These are phyloP conservation scores for Ceratocystis destructans DNA, from an alignment of 2,329 filamentous ascomycete genomes.

Conservation along the genomic window DNA sequence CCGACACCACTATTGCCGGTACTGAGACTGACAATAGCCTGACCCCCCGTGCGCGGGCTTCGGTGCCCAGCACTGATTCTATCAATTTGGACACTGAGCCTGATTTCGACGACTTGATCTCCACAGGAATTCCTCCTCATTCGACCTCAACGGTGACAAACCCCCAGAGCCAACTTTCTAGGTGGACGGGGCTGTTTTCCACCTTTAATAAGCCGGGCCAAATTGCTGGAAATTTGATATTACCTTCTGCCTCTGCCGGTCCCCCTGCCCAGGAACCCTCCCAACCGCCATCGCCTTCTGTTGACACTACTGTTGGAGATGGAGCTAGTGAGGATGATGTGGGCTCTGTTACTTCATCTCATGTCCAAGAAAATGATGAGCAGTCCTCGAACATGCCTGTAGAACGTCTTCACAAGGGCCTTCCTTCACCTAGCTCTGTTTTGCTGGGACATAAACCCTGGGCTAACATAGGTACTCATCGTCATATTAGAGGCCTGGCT, in stretches of 20 bases:
- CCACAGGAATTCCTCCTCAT: not conserved
- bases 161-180: not conserved
- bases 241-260: not conserved
- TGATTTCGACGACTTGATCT: not conserved
- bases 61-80: conserved; percentile 4
- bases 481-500: conserved; percentile 3
- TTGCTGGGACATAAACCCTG: conserved; percentile 4
- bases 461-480: not conserved
- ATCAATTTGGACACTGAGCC: conserved; percentile 8
- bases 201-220: not conserved
- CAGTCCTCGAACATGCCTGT: not conserved
- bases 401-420: not conserved
- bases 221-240: not conserved
- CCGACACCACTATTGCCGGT: not conserved
- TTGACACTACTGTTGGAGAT: not conserved
- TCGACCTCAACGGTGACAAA: not conserved
- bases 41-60: conserved; percentile 10
- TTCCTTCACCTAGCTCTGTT: not conserved
- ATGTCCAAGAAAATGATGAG: not conserved
- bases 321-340: conserved; percentile 10
- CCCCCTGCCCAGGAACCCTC: not conserved
- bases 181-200: not conserved
- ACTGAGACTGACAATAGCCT: not conserved
- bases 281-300: not conserved
- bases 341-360: conserved; percentile 3